These are phyloP conservation scores for Plasmopara viticola DNA, from an alignment of 352 stramenopile species.

Conservation along the genomic window DNA sequence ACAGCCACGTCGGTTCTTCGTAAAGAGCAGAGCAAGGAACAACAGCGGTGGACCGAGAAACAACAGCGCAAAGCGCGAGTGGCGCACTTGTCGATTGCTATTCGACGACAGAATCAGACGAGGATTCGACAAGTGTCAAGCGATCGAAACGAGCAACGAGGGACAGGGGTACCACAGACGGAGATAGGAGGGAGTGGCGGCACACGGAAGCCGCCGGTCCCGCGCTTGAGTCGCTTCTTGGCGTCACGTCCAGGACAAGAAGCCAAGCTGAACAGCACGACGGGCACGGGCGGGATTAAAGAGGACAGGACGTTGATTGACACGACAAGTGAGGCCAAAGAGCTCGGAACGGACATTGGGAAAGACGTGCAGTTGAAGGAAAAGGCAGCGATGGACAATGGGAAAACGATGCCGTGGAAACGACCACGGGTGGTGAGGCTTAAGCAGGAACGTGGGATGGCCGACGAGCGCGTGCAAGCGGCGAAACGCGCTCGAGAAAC, in stretches of 20 bases:
- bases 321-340: not conserved
- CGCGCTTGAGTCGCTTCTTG: constrained; percentile 30
- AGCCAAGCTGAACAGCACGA: constrained; percentile 1
- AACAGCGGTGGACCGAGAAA: constrained; percentile 20
- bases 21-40: constrained; percentile 22
- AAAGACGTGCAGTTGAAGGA: too few relatives aligned
- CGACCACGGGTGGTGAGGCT: constrained; percentile 9
- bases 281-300: constrained; percentile 9
- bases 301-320: not conserved
- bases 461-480: constrained; percentile 3
- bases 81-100: constrained; percentile 42
- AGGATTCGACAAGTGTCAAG: not conserved
- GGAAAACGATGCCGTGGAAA: constrained; percentile 7
- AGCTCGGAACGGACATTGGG: too few relatives aligned
- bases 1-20: constrained; percentile 37
- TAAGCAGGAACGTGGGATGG: constrained; percentile 3
- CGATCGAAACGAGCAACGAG: not conserved
- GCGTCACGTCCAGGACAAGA: not conserved
- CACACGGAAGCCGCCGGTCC: constrained; percentile 48
- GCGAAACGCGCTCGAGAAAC: constrained; percentile 28
- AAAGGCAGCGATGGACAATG: constrained; percentile 6
- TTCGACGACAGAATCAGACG: constrained; percentile 47
- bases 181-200: constrained; percentile 12
- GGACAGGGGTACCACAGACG: constrained; percentile 1
- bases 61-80: constrained; percentile 39